These are phyloP conservation scores for Arthroderma uncinatum DNA, from an alignment of 2,329 filamentous ascomycete genomes.

Conservation along the genomic window DNA sequence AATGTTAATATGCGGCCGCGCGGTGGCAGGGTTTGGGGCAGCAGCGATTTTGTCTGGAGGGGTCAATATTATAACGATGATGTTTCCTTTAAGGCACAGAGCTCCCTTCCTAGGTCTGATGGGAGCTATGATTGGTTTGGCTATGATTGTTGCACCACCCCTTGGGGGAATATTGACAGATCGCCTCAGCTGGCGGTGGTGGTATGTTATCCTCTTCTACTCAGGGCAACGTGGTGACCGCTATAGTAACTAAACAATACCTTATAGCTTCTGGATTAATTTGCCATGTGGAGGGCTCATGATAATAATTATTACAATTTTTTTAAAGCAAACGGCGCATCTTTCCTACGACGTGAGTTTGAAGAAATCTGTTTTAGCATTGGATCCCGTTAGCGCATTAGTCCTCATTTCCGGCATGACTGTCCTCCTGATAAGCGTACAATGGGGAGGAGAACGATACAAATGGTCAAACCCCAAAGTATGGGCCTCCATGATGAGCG, in stretches of 20 bases:
- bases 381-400: constrained; percentile 12
- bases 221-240: background rate
- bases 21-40: constrained; percentile 30
- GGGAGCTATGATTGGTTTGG: constrained; percentile 11
- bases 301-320: constrained; percentile 1
- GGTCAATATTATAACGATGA: constrained; percentile 16
- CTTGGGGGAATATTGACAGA: constrained; percentile 12
- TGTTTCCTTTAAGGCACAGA: constrained; percentile 10
- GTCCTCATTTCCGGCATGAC: constrained; percentile 17
- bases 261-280: constrained; percentile 11
- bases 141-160: constrained; percentile 12
- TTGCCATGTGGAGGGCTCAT: constrained; percentile 6
- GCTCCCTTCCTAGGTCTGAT: constrained; percentile 11
- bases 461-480: constrained; percentile 17
- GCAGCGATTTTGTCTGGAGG: constrained; percentile 32
- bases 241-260: background rate
- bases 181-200: constrained; percentile 14
- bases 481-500: constrained; percentile 16
- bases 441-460: constrained; percentile 20
- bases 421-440: constrained; percentile 18
- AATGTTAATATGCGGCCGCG: constrained; percentile 18
- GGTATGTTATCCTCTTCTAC: background rate
- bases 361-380: background rate
- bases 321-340: background rate
- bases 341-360: background rate